phyloP scores from a whole-genome alignment of 2,329 filamentous ascomycete genomes.

The Cladophialophora chaetospira region DNA sequence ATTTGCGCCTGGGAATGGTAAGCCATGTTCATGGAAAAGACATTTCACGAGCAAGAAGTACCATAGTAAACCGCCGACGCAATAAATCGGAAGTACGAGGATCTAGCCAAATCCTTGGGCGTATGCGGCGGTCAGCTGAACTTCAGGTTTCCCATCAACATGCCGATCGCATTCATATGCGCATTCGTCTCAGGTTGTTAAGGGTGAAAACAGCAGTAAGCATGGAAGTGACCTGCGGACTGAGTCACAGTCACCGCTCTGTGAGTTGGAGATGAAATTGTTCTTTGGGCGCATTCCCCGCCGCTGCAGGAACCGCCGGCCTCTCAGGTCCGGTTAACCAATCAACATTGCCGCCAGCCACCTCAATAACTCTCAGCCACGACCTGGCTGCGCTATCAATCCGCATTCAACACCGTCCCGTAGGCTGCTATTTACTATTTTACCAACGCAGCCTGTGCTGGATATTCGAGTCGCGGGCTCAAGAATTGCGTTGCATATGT shows the following conservation, averaged over 20 bases:
- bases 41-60: background rate
- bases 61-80: background rate
- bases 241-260: constrained; percentile 10
- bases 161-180: background rate
- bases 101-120: no score
- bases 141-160: background rate
- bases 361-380: constrained; percentile 8
- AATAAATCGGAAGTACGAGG: background rate
- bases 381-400: background rate
- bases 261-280: background rate
- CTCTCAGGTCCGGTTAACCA: background rate
- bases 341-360: constrained; percentile 2
- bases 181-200: no score
- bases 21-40: constrained; percentile 2
- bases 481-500: constrained; percentile 2
- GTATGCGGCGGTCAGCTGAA: no score
- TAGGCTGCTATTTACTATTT: constrained; percentile 6
- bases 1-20: constrained; percentile 46
- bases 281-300: background rate
- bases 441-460: background rate
- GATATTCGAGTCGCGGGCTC: background rate
- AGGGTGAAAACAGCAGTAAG: background rate
- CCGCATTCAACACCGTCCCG: background rate
- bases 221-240: no score
- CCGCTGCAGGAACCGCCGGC: background rate